Conservation (phyloP, 805 yeast species). For the Alloascoidea hylecoeti region DNA sequence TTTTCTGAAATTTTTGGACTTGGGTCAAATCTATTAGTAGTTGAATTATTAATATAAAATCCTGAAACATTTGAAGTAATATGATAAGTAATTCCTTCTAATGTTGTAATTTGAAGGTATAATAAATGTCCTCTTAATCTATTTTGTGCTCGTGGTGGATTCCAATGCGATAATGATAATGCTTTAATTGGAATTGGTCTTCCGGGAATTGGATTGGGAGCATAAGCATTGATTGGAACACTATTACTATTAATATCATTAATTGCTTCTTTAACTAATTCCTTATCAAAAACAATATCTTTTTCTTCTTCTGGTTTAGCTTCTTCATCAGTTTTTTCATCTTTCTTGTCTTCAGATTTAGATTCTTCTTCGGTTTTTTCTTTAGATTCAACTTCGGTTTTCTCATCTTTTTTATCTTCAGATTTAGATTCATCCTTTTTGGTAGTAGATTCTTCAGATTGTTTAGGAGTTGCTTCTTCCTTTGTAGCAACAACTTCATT, state of each 20-base stretch:
- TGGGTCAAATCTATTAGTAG: constrained; percentile 61
- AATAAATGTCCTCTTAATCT: constrained; percentile 62
- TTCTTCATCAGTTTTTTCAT: constrained; percentile 5
- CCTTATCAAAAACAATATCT: constrained; percentile 8
- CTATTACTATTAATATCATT: constrained; percentile 6
- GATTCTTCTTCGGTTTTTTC: constrained; percentile 10
- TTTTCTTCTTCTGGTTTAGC: constrained; percentile 6
- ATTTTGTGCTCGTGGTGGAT: constrained; percentile 62
- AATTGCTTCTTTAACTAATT: constrained; percentile 10
- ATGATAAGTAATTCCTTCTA: constrained; percentile 69
- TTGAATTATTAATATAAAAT: constrained; percentile 60
- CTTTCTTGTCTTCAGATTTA: constrained; percentile 10
- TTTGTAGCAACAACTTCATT: constrained; percentile 5
- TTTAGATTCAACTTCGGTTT: constrained; percentile 6
- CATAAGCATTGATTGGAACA: constrained; percentile 5
- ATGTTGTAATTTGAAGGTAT: constrained; percentile 60
- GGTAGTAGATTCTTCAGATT: constrained; percentile 6
- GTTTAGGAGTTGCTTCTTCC: constrained; percentile 1
- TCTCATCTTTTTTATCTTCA: constrained; percentile 7
- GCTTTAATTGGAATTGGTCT: constrained; percentile 40
- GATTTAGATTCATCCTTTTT: constrained; percentile 7
- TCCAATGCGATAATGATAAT: constrained; percentile 66
- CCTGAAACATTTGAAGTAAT: constrained; percentile 74
- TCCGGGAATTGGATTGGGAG: too few relatives aligned
- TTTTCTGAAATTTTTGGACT: constrained; percentile 21